These are phyloP conservation scores for Kazachstania sp. DNA, from an alignment of 1,139 yeast genomes.

Conservation along the genomic window DNA sequence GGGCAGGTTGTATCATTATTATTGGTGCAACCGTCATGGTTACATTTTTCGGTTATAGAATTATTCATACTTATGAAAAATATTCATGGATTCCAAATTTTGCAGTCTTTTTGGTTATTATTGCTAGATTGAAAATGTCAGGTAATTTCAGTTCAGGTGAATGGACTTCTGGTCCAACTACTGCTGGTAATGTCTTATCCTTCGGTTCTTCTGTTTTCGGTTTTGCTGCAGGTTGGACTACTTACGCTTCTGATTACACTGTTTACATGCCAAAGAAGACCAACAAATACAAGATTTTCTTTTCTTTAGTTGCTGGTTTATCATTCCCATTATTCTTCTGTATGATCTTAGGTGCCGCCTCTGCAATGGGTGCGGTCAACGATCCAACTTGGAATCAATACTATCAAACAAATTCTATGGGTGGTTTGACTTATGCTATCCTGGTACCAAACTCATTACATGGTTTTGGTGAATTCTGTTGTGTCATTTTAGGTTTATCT, in stretches of 20 bases:
- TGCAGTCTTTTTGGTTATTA: slow-evolving; percentile 63
- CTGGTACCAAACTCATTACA: slow-evolving; percentile 71
- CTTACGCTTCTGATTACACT: slow-evolving; percentile 88
- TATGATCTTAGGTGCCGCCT: slow-evolving; percentile 80
- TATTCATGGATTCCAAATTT: slow-evolving; percentile 84
- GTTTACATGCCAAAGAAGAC: slow-evolving; percentile 69
- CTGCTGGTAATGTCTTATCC: slow-evolving; percentile 72
- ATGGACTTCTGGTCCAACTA: slow-evolving; percentile 40
- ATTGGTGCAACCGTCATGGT: slow-evolving; percentile 61
- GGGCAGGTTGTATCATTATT: slow-evolving; percentile 83
- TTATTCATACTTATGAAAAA: slow-evolving; percentile 74
- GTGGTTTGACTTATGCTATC: slow-evolving; percentile 75
- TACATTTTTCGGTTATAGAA: slow-evolving; percentile 79
- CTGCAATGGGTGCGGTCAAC: slow-evolving; percentile 50
- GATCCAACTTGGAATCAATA: slow-evolving; percentile 39
- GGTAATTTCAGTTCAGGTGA: slow-evolving; percentile 45
- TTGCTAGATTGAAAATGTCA: slow-evolving; percentile 64
- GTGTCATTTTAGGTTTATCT: slow-evolving; percentile 73
- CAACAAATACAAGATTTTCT: slow-evolving; percentile 50
- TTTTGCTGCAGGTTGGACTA: slow-evolving; percentile 92
- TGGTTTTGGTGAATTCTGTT: slow-evolving; percentile 84
- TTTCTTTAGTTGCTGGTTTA: slow-evolving; percentile 55
- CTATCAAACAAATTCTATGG: slow-evolving; percentile 43
- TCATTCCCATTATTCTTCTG: slow-evolving; percentile 61
- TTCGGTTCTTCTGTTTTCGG: slow-evolving; percentile 84